These are phyloP conservation scores for Aspergillus indologenus DNA, from an alignment of 495 filamentous ascomycete genomes.

Conservation along the genomic window DNA sequence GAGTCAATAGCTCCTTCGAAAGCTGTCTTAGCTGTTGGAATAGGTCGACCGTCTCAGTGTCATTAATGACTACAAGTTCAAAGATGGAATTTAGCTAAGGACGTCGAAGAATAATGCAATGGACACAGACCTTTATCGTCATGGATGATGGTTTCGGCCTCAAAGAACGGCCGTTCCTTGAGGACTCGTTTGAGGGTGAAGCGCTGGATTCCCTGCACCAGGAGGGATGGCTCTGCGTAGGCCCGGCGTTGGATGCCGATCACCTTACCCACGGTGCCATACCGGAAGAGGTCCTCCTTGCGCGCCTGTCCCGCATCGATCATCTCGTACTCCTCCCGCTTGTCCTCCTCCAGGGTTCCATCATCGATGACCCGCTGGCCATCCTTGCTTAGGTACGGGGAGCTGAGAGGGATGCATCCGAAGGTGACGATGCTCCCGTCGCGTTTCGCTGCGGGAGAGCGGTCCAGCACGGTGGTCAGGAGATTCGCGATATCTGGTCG, in stretches of 20 bases:
- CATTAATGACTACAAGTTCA: conserved; percentile 45
- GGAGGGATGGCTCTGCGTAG: conserved; percentile 71
- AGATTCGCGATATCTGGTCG: conserved; percentile 81
- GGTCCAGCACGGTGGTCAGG: conserved; percentile 70
- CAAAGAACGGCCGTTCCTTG: conserved; percentile 80
- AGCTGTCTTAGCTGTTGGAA: conserved; percentile 80
- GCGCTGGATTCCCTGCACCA: conserved; percentile 81
- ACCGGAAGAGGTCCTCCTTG: conserved; percentile 71
- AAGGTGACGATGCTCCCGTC: conserved; percentile 67
- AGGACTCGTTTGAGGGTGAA: conserved; percentile 71
- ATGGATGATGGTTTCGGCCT: conserved; percentile 65
- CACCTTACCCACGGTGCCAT: conserved; percentile 77
- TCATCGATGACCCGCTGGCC: conserved; percentile 68
- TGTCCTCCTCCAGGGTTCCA: conserved; percentile 36
- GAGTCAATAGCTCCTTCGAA: conserved; percentile 74
- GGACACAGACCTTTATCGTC: conserved; percentile 54
- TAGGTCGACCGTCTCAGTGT: conserved; percentile 58
- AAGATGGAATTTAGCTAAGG: conserved; percentile 14
- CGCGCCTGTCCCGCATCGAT: conserved; percentile 58
- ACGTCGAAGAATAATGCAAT: background rate
- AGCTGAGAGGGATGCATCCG: conserved; percentile 77
- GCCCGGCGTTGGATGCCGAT: conserved; percentile 77
- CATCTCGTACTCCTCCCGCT: conserved; percentile 38
- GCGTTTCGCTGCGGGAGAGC: conserved; percentile 58
- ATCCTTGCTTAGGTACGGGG: conserved; percentile 61